Conservation (phyloP, 805 yeast species). For the Wickerhamiella shivajii region DNA sequence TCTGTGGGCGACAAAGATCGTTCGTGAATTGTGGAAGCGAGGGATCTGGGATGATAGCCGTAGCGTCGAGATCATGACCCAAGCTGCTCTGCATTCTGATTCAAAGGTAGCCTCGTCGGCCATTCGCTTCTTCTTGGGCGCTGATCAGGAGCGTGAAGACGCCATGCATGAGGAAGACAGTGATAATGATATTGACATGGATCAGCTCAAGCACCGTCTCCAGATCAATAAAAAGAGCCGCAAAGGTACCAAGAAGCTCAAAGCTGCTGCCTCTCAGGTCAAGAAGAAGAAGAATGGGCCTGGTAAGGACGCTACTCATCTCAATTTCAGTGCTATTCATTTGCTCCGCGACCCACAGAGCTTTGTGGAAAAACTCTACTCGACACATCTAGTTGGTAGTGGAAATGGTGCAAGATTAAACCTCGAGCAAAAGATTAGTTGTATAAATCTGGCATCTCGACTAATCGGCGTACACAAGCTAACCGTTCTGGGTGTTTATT, state of each 20-base stretch:
- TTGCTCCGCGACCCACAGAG: conserved; percentile 94
- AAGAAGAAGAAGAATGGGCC: conserved; percentile 37
- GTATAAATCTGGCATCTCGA: conserved; percentile 78
- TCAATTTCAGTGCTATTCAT: conserved; percentile 92
- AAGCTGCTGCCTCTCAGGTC: conserved; percentile 50
- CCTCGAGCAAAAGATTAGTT: conserved; percentile 76
- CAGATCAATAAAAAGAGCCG: conserved; percentile 69
- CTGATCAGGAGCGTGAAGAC: conserved; percentile 86
- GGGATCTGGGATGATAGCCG: conserved; percentile 97
- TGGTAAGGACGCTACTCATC: conserved; percentile 46
- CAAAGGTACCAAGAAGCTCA: conserved; percentile 69
- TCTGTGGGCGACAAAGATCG: conserved; percentile 88
- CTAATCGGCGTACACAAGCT: conserved; percentile 89
- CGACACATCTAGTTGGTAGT: conserved; percentile 41
- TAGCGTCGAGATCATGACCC: conserved; percentile 95
- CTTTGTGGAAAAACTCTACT: conserved; percentile 75
- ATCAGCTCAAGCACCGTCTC: conserved; percentile 63
- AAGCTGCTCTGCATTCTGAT: conserved; percentile 82
- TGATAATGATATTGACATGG: conserved; percentile 58
- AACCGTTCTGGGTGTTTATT: conserved; percentile 76
- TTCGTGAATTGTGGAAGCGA: conserved; percentile 93
- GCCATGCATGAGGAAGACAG: conserved; percentile 58
- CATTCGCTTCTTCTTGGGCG: conserved; percentile 81
- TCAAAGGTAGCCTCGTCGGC: conserved; percentile 81
- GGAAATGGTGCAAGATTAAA: conserved; percentile 55